Base-by-base conservation (phyloP, 768 basidiomycete genomes). In the Russula emetica region DNA sequence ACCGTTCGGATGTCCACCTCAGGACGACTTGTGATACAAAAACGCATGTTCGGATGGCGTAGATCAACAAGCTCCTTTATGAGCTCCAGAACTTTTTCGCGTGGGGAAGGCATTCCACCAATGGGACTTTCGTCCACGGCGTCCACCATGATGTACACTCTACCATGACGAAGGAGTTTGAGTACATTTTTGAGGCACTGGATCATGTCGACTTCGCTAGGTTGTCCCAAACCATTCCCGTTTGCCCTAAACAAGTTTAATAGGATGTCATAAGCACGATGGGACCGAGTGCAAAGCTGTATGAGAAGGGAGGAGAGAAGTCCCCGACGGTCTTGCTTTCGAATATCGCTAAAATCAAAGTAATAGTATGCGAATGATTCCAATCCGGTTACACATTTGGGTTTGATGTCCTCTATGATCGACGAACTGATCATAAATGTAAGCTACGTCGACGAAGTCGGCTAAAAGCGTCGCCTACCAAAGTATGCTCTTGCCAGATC, bases 71-170 rank as follows among this genome's bases (percentile, higher is more conserved):
- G 50, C 22, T 52, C 50, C 4, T 34, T 32, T 28, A 60, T 8
- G 42, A 60, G 16, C 1, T 20, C 1, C 28, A 54, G 5, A 3
- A 60, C 42, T 5, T 40, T 51, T 44, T 60, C 60, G 8, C 60
- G 60, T 16, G 51, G n/a, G 1, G 60, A 34, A 2, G 51, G 60
- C 1, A 24, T 22, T 18, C 50, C 50, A 45, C 7, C 38, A 11
- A 34, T 44, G n/a, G 60, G 52, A 60, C 60, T 45, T 53, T 60
- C 60, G 11, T 53, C 60, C 18, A 60, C 6, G 40, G 51, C 60
- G n/a, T 59, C 58, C 8, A 52, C 22, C 1, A 61, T 34, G 24
- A 61, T 44, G 13, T 55, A 61, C 1, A 34, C 26, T 34, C 20
- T 20, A 5, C 52, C 42, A 26, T 47, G n/a, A 3, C 32, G 1